phyloP scores from a whole-genome alignment of 1,284 basidiomycete genomes.

The Ganoderma lucidum region DNA sequence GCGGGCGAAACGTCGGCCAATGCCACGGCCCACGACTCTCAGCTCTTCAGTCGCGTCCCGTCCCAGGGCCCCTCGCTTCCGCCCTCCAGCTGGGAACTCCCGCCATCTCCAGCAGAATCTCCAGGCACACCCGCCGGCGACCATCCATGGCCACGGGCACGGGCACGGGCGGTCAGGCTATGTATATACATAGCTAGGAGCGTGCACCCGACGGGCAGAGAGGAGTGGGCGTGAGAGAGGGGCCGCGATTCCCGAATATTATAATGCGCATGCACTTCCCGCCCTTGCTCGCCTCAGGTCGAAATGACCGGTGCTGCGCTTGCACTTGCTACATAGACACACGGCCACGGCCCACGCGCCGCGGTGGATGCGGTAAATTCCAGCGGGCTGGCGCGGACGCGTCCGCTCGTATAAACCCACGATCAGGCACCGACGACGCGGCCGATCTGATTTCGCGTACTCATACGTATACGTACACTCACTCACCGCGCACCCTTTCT shows the following conservation, averaged over 20 bases:
- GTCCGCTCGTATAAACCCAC: neutral
- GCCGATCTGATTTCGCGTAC: slow-evolving; percentile 3
- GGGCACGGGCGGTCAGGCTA: neutral
- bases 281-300: neutral
- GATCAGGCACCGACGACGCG: slow-evolving; percentile 7
- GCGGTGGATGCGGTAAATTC: neutral
- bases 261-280: neutral
- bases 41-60: neutral
- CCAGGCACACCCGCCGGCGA: neutral
- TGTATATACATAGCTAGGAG: neutral
- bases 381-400: neutral
- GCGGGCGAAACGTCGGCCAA: neutral
- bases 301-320: neutral
- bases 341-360: neutral
- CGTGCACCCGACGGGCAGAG: neutral
- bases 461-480: neutral
- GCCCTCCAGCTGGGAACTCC: neutral
- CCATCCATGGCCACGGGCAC: neutral
- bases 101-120: slow-evolving; percentile 5
- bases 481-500: neutral
- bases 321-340: neutral
- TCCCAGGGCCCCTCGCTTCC: neutral
- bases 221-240: neutral
- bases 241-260: neutral
- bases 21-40: neutral